phyloP scores from a whole-genome alignment of 441 rosid genomes.

The Adansonia gregorii region DNA sequence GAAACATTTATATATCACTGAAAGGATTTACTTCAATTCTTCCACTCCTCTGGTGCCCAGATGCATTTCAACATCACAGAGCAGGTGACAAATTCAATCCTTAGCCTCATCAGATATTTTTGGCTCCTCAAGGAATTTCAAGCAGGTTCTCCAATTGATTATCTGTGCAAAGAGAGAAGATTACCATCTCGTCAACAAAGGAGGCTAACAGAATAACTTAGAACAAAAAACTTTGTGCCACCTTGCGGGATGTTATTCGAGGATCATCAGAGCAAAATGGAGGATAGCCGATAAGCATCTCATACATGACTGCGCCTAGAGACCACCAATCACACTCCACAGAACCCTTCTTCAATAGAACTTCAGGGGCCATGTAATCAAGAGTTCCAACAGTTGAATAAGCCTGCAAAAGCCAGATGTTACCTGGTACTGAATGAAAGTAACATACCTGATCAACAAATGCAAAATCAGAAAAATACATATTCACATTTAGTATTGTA shows the following conservation, averaged over 20 bases:
- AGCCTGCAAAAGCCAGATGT: slow-evolving; percentile 55
- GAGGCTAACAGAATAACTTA: slow-evolving; percentile 26
- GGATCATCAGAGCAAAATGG: slow-evolving; percentile 97
- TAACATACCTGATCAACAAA: slow-evolving; percentile 25
- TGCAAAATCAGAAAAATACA: slow-evolving; percentile 5
- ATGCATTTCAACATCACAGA: slow-evolving; percentile 88
- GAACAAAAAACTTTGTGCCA: slow-evolving; percentile 34
- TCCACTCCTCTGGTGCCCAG: slow-evolving; percentile 89
- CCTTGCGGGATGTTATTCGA: slow-evolving; percentile 93
- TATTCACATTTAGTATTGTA: neutral
- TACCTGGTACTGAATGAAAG: slow-evolving; percentile 19
- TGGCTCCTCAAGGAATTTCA: slow-evolving; percentile 93
- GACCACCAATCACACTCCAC: slow-evolving; percentile 99
- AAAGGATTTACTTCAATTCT: slow-evolving; percentile 66
- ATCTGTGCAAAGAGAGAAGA: slow-evolving; percentile 50
- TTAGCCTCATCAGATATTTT: slow-evolving; percentile 82
- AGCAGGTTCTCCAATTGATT: slow-evolving; percentile 86
- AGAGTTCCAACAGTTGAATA: slow-evolving; percentile 98
- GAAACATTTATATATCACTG: slow-evolving; percentile 13
- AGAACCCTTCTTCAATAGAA: slow-evolving; percentile 86
- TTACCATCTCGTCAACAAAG: slow-evolving; percentile 32
- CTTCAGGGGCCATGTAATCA: slow-evolving; percentile 98
- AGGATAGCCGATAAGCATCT: slow-evolving; percentile 93
- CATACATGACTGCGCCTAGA: slow-evolving; percentile 89
- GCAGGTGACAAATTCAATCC: slow-evolving; percentile 85